A percentile compares a stretch with the other conserved stretches of the same genome.
Evolutionary conservation across 495 filamentous ascomycete species (phyloP).

Genomic region (Aspergillus incahuasiensis): DNA sequence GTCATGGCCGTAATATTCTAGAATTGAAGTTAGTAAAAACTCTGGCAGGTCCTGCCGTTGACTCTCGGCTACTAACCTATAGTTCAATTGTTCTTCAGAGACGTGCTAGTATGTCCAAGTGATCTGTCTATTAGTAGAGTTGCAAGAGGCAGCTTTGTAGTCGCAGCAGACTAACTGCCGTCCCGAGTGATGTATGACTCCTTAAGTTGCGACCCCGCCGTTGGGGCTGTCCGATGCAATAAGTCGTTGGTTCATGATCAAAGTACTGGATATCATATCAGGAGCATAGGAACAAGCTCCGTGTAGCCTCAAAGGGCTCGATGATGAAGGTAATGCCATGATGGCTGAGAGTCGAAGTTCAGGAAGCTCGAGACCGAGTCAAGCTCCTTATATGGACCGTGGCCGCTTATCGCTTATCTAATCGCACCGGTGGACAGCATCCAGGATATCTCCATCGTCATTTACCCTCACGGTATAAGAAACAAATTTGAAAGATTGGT

Average conservation of each 20-base stretch:
- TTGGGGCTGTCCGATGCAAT: constrained; percentile 64
- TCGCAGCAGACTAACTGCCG: constrained; percentile 32
- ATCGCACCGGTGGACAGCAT: constrained; percentile 7
- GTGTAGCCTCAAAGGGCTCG: constrained; percentile 29
- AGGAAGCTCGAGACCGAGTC: neutral
- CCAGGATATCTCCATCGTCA: neutral
- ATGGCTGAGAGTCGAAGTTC: constrained; percentile 11
- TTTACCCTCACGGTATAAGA: neutral
- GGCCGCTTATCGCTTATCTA: constrained; percentile 17
- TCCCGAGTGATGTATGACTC: constrained; percentile 15
- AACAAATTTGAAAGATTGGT: neutral
- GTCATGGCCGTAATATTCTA: constrained; percentile 32
- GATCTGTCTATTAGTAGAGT: neutral
- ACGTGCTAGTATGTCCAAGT: neutral
- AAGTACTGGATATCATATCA: constrained; percentile 13
- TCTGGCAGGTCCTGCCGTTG: too few species aligned
- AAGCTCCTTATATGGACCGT: constrained; percentile 1
- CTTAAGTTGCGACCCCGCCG: constrained; percentile 60
- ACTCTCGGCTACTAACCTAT: constrained; percentile 3
- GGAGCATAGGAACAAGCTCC: constrained; percentile 15
- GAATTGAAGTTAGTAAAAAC: constrained; percentile 12
- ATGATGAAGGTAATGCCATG: constrained; percentile 28
- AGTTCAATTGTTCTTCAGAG: neutral
- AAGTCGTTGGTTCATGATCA: constrained; percentile 25
- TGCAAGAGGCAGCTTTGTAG: constrained; percentile 22